Evolutionary conservation across 2,329 filamentous ascomycete species (phyloP), one percentile per base, ranked within the genome.

Genomic region (Epichloe bromicola): DNA sequence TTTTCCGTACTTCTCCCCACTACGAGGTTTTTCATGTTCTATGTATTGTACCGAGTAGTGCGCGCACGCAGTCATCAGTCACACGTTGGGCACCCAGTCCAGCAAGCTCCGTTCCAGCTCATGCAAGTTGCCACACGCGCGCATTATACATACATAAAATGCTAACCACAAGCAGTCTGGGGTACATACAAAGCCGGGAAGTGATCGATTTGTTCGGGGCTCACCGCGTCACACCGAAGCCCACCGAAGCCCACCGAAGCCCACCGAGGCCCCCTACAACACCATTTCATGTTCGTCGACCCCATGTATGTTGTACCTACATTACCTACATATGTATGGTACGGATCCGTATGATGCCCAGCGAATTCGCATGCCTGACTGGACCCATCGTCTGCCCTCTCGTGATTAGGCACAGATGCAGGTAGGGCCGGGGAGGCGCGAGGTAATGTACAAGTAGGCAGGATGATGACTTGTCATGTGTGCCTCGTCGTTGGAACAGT

Each of bases 331-430:
- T n/a, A 44, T 36, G 23, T 19, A 19, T 19, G 19, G 19, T 19
- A 19, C 19, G 19, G 19, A 19, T 19, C 19, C 19, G 19, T 19
- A 19, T 15, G 7, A 30, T 37, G 30, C 40, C 46, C 37, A 47
- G 44, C 45, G 4, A 36, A 30, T 15, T 20, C 42, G 36, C 43
- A 30, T 7, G 49, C 36, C 33, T 42, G 17, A 50, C 40, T 50
- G 40, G 41, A 50, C 41, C 41, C 40, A 49, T 44, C 40, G 20
- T 40, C 37, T 23, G 42, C 48, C 38, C 45, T 38, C 45, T 39
- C 45, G 46, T 46, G 36, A 52, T 52, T 52, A 49, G 50, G 50
- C 46, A 49, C 50, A 30, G 50, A 41, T 46, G 50, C 46, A 52
- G 50, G 40, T 23, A 26, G 39, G 37, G 42, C 26, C 14, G 19